phyloP scores from a whole-genome alignment of 2,329 filamentous ascomycete species.

The Cytospora paraplurivora region DNA sequence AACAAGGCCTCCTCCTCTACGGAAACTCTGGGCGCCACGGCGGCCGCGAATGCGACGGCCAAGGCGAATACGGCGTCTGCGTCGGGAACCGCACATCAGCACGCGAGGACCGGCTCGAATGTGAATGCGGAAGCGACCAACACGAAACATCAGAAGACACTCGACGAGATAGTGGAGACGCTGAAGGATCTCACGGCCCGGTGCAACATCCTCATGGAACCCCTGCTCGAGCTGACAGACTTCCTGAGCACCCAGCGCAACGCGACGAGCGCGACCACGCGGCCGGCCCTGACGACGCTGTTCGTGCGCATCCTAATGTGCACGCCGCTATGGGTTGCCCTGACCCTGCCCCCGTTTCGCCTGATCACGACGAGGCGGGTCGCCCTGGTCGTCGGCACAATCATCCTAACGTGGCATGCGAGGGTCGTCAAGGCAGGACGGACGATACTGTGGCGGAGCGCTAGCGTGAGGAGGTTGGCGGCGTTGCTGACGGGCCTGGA shows the following conservation, averaged over 20 bases:
- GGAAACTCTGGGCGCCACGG: slow-evolving; percentile 37
- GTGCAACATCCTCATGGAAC: slow-evolving; percentile 90
- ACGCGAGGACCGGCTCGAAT: slow-evolving; percentile 49
- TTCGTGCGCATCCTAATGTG: slow-evolving; percentile 87
- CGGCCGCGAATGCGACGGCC: slow-evolving; percentile 23
- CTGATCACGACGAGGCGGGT: slow-evolving; percentile 87
- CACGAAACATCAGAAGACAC: slow-evolving; percentile 83
- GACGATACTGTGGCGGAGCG: slow-evolving; percentile 87
- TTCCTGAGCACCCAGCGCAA: slow-evolving; percentile 90
- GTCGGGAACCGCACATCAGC: slow-evolving; percentile 28
- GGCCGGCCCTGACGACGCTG: slow-evolving; percentile 84
- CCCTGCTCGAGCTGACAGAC: slow-evolving; percentile 84
- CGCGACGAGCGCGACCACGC: slow-evolving; percentile 86
- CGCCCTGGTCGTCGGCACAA: slow-evolving; percentile 80
- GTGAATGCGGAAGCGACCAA: slow-evolving; percentile 57
- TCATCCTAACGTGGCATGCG: slow-evolving; percentile 90
- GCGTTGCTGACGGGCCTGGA: slow-evolving; percentile 78
- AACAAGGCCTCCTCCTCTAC: slow-evolving; percentile 9
- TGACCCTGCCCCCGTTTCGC: slow-evolving; percentile 80
- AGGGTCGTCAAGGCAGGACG: slow-evolving; percentile 81
- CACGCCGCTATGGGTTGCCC: slow-evolving; percentile 81
- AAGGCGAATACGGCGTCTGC: background rate
- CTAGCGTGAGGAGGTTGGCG: slow-evolving; percentile 68
- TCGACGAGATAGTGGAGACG: slow-evolving; percentile 96
- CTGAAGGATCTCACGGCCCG: slow-evolving; percentile 86